A percentile compares a stretch with the other conserved stretches of the same genome.
These are phyloP conservation scores for Pseudofabraea citricarpa DNA, from an alignment of 2,329 filamentous ascomycete genomes.

Conservation along the genomic window DNA sequence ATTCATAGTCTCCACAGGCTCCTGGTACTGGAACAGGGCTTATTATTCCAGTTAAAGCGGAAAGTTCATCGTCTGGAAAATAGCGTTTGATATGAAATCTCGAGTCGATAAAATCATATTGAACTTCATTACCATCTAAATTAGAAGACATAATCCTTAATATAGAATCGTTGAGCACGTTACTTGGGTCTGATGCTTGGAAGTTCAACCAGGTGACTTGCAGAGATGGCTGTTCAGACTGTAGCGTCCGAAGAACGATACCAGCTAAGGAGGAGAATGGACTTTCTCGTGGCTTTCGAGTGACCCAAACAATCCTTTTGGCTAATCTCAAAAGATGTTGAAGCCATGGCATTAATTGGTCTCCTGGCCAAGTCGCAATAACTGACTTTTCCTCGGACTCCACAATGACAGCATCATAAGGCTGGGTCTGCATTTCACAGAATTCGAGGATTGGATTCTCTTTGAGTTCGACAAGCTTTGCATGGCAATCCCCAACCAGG, in stretches of 20 bases:
- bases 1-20: background rate
- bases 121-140: background rate
- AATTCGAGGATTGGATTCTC: background rate
- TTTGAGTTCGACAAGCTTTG: background rate
- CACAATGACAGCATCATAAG: background rate
- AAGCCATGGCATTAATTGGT: background rate
- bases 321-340: background rate
- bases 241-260: background rate
- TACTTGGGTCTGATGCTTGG: too few species aligned
- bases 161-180: too few species aligned
- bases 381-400: background rate
- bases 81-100: background rate
- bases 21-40: background rate
- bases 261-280: background rate
- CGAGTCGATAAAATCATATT: background rate
- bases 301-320: background rate
- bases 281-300: background rate
- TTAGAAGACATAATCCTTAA: too few species aligned
- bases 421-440: background rate
- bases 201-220: constrained; percentile 1
- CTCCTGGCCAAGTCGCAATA: background rate
- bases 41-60: background rate
- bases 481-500: too few species aligned
- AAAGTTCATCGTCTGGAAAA: background rate
- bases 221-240: constrained; percentile 1